Base-by-base conservation (phyloP, 2,329 filamentous ascomycete species). In the Helminthosporium solani region DNA sequence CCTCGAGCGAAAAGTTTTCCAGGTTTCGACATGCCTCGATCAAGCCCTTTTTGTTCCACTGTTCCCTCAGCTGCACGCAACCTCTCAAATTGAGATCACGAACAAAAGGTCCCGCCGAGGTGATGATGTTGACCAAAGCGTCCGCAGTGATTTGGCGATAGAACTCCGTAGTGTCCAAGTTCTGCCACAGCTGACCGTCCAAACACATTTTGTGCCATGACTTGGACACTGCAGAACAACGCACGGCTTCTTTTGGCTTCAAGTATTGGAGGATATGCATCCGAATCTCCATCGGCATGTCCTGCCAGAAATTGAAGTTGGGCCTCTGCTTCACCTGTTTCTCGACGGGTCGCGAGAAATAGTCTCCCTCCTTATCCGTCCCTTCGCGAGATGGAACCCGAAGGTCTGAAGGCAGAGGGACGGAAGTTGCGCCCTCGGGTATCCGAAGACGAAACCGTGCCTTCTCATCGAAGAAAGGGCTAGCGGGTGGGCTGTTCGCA, bases 121-220 rank as follows among this genome's bases (percentile, higher is more conserved):
- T 82, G 62, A 97, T 90, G 51, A 97, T 90, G 61, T 87, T 90
- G 45, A 90, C 83, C 38, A 99, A 74, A 0, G 88, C 88, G 53
- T 88, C 84, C 18, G 87, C 88, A 0, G 92, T 86, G 54, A 97
- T 97, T 42, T 90, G 82, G 53, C 81, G 82, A 66, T 97, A 96
- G 70, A 92, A 97, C 40, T 88, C 84, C 7, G 90, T 86, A 2
- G 88, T 75, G 43, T 97, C 90, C 39, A 97, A 79, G 33, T 80
- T 83, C 3, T 84, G 85, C 94, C 94, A 99, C 14, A 97, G 74
- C 72, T 99, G 94, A 2, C 94, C 94, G 67, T 99, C 92, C 60
- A 92, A 96, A 72, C 92, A 96, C 71, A 88, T 84, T 38, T 80
- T 78, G 68, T 95, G 78, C 76, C 94, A 96, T 5, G 79, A 73